A percentile compares a stretch with the other conserved stretches of the same genome.
Conservation (phyloP, 305 asterid species). For the Stenogyne calaminthoides region DNA sequence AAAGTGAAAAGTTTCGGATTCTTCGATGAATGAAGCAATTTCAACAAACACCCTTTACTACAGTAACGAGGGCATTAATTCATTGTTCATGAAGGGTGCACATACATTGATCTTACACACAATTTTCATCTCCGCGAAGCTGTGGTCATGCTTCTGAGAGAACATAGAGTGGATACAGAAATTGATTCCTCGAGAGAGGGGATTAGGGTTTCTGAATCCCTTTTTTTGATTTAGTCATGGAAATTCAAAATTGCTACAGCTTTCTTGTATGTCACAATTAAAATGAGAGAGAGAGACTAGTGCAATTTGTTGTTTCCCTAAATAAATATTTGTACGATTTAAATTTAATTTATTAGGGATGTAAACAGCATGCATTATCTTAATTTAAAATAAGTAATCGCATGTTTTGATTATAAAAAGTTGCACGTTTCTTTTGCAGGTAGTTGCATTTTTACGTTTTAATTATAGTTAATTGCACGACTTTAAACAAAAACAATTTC, state of each 20-base stretch:
- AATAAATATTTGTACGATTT: background rate
- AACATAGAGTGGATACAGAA: slow-evolving; percentile 15
- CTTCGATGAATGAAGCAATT: slow-evolving; percentile 16
- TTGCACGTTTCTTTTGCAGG: too few species aligned
- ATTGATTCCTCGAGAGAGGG: slow-evolving; percentile 31
- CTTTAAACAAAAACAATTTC: too few species aligned
- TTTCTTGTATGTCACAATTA: background rate
- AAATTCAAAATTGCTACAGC: background rate
- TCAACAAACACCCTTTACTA: slow-evolving; percentile 32
- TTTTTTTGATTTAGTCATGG: slow-evolving; percentile 6
- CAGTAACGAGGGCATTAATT: slow-evolving; percentile 30
- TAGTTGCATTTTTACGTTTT: too few species aligned
- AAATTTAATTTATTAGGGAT: too few species aligned
- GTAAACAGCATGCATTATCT: too few species aligned
- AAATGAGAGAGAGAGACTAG: background rate
- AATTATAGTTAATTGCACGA: too few species aligned
- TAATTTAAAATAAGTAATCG: too few species aligned
- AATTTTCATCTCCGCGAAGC: slow-evolving; percentile 23
- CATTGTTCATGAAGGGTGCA: slow-evolving; percentile 21
- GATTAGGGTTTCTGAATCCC: slow-evolving; percentile 50
- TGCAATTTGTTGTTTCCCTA: background rate
- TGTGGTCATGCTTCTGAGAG: slow-evolving; percentile 13
- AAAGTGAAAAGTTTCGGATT: slow-evolving; percentile 11
- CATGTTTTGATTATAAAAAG: too few species aligned
- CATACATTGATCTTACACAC: slow-evolving; percentile 27